Conservation (phyloP, 805 yeast genomes). For the Starmerella stigmatis region DNA sequence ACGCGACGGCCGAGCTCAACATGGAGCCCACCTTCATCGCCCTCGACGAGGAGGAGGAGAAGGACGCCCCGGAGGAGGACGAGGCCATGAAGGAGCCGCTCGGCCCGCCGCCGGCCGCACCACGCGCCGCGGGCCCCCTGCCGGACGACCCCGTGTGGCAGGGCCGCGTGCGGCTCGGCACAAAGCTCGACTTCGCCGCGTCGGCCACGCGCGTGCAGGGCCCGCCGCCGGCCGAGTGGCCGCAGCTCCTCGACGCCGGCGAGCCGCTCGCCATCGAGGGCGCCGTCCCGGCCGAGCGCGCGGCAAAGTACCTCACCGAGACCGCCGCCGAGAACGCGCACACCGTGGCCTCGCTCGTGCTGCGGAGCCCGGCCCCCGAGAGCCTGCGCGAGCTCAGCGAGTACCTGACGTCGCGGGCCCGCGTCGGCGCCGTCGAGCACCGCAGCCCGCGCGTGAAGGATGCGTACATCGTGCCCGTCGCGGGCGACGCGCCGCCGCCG, state of each 20-base stretch:
- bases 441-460: conserved; percentile 48
- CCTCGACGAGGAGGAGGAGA: conserved; percentile 44
- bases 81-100: conserved; percentile 11
- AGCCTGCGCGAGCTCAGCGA: conserved; percentile 32
- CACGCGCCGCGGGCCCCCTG: not conserved
- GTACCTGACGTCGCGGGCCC: conserved; percentile 39
- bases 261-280: conserved; percentile 48
- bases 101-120: conserved; percentile 21
- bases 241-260: conserved; percentile 18
- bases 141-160: conserved; percentile 7
- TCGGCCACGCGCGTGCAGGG: conserved; percentile 13
- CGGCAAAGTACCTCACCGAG: conserved; percentile 46
- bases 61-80: conserved; percentile 8
- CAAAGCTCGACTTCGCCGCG: conserved; percentile 1
- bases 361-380: conserved; percentile 29
- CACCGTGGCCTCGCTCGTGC: conserved; percentile 43
- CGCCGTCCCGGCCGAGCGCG: conserved; percentile 44
- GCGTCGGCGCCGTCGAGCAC: conserved; percentile 51
- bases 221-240: conserved; percentile 25
- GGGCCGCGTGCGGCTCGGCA: conserved; percentile 23
- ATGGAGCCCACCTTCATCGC: conserved; percentile 68
- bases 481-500: not conserved
- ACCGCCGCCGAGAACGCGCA: conserved; percentile 33
- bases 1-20: conserved; percentile 58
- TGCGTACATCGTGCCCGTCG: conserved; percentile 45